These are phyloP conservation scores for Ceriops zippeliana DNA, from an alignment of 345 rosid genomes.

Conservation along the genomic window DNA sequence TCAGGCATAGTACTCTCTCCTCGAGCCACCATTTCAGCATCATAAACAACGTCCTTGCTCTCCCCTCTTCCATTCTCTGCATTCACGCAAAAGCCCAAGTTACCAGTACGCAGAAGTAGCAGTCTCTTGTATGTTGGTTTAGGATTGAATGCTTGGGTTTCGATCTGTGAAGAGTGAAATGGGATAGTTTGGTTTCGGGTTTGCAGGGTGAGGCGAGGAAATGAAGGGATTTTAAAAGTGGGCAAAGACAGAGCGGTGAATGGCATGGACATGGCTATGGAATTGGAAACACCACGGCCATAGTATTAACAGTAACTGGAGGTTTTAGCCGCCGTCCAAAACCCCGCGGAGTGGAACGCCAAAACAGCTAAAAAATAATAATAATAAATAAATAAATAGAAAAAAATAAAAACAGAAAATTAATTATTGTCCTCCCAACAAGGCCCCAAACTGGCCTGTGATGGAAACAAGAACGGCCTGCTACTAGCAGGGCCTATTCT, in stretches of 20 bases:
- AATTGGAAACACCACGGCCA: not conserved
- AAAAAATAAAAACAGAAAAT: too few relatives aligned
- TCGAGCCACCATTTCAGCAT: constrained; percentile 50
- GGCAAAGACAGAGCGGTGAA: constrained; percentile 16
- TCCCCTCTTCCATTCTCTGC: constrained; percentile 33
- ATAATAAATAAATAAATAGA: too few relatives aligned
- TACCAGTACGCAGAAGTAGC: constrained; percentile 16
- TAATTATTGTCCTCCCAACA: too few relatives aligned
- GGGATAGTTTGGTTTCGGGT: constrained; percentile 2
- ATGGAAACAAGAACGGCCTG: too few relatives aligned
- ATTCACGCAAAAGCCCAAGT: constrained; percentile 29
- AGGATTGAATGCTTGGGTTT: constrained; percentile 6
- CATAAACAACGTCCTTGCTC: constrained; percentile 30
- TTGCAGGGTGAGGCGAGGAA: constrained; percentile 15
- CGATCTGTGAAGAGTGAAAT: constrained; percentile 4
- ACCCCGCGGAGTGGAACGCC: not conserved
- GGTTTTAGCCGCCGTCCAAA: not conserved
- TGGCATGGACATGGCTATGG: constrained; percentile 14
- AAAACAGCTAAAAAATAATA: too few relatives aligned
- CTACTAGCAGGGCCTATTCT: too few relatives aligned
- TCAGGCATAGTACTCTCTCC: constrained; percentile 85
- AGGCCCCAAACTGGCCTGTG: too few relatives aligned
- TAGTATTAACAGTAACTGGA: not conserved
- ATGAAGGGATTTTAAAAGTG: constrained; percentile 11
- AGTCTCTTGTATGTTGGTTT: constrained; percentile 10